A percentile compares a stretch with the other conserved stretches of the same genome.
Evolutionary conservation across 805 yeast genomes (phyloP).

Genomic region (Ogataea philodendri): DNA sequence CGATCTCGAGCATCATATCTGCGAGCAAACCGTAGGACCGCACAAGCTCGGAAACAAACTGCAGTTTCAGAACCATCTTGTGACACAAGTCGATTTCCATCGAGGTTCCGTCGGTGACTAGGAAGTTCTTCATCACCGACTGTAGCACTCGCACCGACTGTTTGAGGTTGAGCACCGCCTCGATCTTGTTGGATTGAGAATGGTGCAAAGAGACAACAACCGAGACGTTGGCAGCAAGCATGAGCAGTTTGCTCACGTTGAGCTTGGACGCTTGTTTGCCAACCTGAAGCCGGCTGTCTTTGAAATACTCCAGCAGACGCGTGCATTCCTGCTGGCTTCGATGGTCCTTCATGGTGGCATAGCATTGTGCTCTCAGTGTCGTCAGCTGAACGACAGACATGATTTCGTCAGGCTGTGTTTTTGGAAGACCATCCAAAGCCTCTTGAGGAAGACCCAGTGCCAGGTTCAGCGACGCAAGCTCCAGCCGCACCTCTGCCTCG

Average conservation of each 20-base stretch:
- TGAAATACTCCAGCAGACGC: conserved; percentile 28
- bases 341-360: conserved; percentile 15
- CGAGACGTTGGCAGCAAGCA: conserved; percentile 38
- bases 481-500: conserved; percentile 6
- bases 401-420: conserved; percentile 19
- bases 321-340: conserved; percentile 28
- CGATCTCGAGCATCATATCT: conserved; percentile 43
- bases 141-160: conserved; percentile 50
- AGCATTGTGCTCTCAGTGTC: conserved; percentile 32
- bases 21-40: conserved; percentile 41
- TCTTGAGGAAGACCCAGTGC: conserved; percentile 12
- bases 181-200: conserved; percentile 23
- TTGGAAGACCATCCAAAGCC: conserved; percentile 10
- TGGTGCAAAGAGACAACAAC: conserved; percentile 31
- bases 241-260: conserved; percentile 19
- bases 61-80: conserved; percentile 33
- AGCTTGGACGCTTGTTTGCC: conserved; percentile 21
- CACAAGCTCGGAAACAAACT: conserved; percentile 34
- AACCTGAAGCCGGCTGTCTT: conserved; percentile 34
- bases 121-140: conserved; percentile 47
- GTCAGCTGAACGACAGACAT: conserved; percentile 20
- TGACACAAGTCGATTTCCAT: conserved; percentile 23
- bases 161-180: conserved; percentile 42
- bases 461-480: conserved; percentile 6
- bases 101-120: conserved; percentile 16